A percentile compares a stretch with the other conserved stretches of the same genome.
Evolutionary conservation across 129 eudicot genomes (phyloP).

Genomic region (Centella asiatica): DNA sequence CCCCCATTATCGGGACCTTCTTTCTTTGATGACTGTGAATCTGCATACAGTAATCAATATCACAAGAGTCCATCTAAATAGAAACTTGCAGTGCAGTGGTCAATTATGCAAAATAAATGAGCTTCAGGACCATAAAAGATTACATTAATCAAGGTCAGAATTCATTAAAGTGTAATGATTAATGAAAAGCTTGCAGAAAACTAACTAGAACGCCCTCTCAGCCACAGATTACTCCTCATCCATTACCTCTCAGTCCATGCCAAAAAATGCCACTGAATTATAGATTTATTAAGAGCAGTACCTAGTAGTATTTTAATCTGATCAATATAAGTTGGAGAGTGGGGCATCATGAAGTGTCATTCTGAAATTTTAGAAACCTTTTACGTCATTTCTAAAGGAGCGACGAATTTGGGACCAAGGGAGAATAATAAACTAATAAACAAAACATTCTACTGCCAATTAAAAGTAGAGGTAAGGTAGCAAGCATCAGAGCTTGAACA

Average conservation of each 20-base stretch:
- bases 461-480: too few relatives aligned
- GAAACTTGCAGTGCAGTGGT: not conserved
- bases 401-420: too few relatives aligned
- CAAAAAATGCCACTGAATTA: too few relatives aligned
- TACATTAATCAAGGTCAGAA: not conserved
- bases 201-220: not conserved
- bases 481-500: too few relatives aligned
- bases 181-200: not conserved
- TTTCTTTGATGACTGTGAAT: slow-evolving; percentile 34
- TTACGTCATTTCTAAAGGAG: not conserved
- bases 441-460: not conserved
- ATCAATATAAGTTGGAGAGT: not conserved
- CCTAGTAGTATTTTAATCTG: not conserved
- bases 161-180: too few relatives aligned
- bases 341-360: not conserved
- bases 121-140: not conserved
- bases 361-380: not conserved
- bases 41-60: slow-evolving; percentile 12
- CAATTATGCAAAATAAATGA: not conserved
- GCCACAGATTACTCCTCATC: not conserved
- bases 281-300: too few relatives aligned
- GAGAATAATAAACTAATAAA: not conserved
- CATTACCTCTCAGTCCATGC: too few relatives aligned
- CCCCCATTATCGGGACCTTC: slow-evolving; percentile 38
- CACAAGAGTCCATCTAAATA: not conserved